Conservation (phyloP, 495 filamentous ascomycete genomes). For the Hypoxylon intermedium region DNA sequence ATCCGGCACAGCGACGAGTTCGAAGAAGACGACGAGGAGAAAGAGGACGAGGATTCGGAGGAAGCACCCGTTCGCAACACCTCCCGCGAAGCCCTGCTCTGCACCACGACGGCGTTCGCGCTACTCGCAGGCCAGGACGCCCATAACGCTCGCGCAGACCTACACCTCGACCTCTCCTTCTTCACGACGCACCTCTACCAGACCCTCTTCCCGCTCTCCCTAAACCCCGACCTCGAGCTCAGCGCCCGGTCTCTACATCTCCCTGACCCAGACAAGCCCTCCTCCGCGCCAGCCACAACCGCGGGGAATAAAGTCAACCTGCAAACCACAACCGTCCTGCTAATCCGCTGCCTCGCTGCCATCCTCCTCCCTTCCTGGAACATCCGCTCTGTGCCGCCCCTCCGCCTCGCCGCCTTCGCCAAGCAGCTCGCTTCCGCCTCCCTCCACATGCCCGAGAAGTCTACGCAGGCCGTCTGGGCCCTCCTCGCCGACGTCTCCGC, state of each 20-base stretch:
- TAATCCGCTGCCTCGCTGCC: slow-evolving; percentile 82
- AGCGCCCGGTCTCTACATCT: slow-evolving; percentile 81
- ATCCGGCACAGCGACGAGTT: slow-evolving; percentile 70
- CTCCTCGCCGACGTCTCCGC: slow-evolving; percentile 77
- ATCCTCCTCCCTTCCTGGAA: slow-evolving; percentile 73
- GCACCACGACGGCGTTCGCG: slow-evolving; percentile 89
- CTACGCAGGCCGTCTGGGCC: slow-evolving; percentile 74
- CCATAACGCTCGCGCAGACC: slow-evolving; percentile 62
- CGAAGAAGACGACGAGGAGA: slow-evolving; percentile 51
- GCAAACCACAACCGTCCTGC: slow-evolving; percentile 87
- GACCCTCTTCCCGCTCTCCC: slow-evolving; percentile 74
- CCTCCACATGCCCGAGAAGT: slow-evolving; percentile 90
- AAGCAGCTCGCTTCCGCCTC: slow-evolving; percentile 85
- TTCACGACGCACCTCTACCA: slow-evolving; percentile 94
- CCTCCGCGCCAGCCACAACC: slow-evolving; percentile 34
- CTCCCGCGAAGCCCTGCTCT: slow-evolving; percentile 87
- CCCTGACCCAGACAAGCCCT: slow-evolving; percentile 69
- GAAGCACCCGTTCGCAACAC: slow-evolving; percentile 64
- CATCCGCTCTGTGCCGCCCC: slow-evolving; percentile 68
- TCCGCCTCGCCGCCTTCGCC: slow-evolving; percentile 86
- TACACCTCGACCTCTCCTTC: slow-evolving; percentile 90
- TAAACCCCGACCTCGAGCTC: slow-evolving; percentile 86
- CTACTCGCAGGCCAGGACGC: slow-evolving; percentile 90
- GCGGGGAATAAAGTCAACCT: slow-evolving; percentile 80
- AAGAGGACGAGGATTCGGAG: slow-evolving; percentile 50